phyloP scores from a whole-genome alignment of 805 yeast genomes.

The Saturnispora mendoncae region DNA sequence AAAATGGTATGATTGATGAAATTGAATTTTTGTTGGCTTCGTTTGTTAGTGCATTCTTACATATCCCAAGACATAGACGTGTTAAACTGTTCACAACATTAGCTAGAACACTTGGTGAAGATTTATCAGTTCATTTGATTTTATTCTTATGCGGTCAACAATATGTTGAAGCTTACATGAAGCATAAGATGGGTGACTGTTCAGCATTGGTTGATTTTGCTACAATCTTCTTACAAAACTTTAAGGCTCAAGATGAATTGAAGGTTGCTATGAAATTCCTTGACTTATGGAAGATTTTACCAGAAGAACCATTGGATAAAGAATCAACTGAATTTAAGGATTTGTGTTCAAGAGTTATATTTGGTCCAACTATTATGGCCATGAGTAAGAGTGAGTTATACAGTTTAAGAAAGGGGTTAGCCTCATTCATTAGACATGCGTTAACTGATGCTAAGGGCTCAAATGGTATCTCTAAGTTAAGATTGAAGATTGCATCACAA shows the following conservation, averaged over 20 bases:
- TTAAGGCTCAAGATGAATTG: slow-evolving; percentile 61
- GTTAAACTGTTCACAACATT: slow-evolving; percentile 75
- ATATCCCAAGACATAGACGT: slow-evolving; percentile 94
- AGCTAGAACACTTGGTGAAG: slow-evolving; percentile 64
- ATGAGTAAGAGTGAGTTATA: slow-evolving; percentile 40
- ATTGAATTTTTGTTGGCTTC: slow-evolving; percentile 78
- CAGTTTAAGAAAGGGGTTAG: slow-evolving; percentile 40
- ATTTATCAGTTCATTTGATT: slow-evolving; percentile 58
- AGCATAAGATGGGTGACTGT: slow-evolving; percentile 58
- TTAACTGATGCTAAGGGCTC: slow-evolving; percentile 33
- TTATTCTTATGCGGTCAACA: slow-evolving; percentile 77
- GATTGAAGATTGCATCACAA: slow-evolving; percentile 30
- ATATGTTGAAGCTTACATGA: slow-evolving; percentile 44
- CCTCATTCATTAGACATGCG: slow-evolving; percentile 49
- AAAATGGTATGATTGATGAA: slow-evolving; percentile 45
- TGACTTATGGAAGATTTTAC: slow-evolving; percentile 42
- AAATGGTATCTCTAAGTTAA: slow-evolving; percentile 37
- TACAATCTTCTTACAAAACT: slow-evolving; percentile 57
- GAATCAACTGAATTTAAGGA: slow-evolving; percentile 28
- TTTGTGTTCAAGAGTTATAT: slow-evolving; percentile 47
- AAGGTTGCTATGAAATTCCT: slow-evolving; percentile 43
- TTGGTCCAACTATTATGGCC: slow-evolving; percentile 51
- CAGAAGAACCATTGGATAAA: slow-evolving; percentile 34
- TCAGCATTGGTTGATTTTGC: slow-evolving; percentile 64
- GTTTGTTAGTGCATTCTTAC: slow-evolving; percentile 90